Evolutionary conservation across 2,329 filamentous ascomycete species (phyloP).

Genomic region (Pestalotiopsis sp.): DNA sequence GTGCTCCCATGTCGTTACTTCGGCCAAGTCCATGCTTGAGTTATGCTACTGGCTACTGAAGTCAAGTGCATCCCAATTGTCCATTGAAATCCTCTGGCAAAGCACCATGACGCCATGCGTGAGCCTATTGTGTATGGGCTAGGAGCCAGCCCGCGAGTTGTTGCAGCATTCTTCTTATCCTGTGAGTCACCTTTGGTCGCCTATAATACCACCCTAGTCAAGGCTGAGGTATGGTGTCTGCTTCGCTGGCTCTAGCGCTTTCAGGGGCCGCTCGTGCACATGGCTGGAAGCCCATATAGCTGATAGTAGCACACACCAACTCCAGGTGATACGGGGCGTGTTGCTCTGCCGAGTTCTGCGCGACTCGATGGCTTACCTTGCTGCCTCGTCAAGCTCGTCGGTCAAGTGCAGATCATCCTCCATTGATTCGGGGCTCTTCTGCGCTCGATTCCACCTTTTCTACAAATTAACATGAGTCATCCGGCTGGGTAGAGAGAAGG

Average conservation of each 20-base stretch:
- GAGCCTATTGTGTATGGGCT: background rate
- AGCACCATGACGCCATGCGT: background rate
- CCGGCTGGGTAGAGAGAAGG: background rate
- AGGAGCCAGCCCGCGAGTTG: background rate
- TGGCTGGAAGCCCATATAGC: too few relatives aligned
- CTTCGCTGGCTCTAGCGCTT: background rate
- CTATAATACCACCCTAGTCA: background rate
- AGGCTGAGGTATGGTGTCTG: background rate
- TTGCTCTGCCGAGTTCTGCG: background rate
- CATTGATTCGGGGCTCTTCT: background rate
- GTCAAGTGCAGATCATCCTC: background rate
- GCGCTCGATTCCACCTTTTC: background rate
- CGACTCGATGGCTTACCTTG: background rate
- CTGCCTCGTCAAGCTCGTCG: background rate
- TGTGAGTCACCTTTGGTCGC: background rate
- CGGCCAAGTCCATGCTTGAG: background rate
- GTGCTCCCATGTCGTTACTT: background rate
- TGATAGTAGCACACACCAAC: too few relatives aligned
- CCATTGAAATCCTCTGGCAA: background rate
- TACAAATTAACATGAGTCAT: background rate
- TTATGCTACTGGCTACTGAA: background rate
- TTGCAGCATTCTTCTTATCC: background rate
- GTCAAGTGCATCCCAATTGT: background rate
- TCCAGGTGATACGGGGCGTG: too few relatives aligned
- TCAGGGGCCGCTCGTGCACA: background rate